Conservation (phyloP, 176 grass and related monocot species). For the Oropetium thomaeum region DNA sequence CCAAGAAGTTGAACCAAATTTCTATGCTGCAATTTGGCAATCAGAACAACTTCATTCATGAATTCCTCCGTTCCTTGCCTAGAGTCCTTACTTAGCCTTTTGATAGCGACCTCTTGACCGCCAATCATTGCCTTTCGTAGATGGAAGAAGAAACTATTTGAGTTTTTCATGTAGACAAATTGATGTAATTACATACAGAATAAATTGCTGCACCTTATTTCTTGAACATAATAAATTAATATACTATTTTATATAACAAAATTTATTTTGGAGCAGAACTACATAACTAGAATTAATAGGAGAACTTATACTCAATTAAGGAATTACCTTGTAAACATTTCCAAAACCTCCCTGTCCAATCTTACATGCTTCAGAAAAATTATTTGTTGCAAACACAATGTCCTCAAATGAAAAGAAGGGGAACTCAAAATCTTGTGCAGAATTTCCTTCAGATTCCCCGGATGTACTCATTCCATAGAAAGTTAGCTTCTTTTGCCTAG, state of each 20-base stretch:
- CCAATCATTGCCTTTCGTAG: neutral
- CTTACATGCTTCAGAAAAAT: slow-evolving; percentile 19
- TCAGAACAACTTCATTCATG: slow-evolving; percentile 21
- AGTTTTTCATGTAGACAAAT: too few species aligned
- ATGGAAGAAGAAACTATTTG: neutral
- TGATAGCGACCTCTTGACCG: slow-evolving; percentile 34
- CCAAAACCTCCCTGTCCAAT: slow-evolving; percentile 45
- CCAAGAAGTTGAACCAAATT: slow-evolving; percentile 31
- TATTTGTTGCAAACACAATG: neutral
- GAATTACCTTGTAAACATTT: slow-evolving; percentile 41
- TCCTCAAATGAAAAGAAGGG: slow-evolving; percentile 11
- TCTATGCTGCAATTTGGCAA: slow-evolving; percentile 25
- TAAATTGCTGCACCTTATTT: too few species aligned
- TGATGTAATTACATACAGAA: too few species aligned
- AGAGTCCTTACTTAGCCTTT: slow-evolving; percentile 34
- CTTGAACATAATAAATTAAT: too few species aligned
- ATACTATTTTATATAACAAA: too few species aligned
- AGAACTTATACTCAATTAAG: neutral
- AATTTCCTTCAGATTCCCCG: neutral
- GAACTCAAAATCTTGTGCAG: neutral
- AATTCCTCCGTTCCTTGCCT: slow-evolving; percentile 37
- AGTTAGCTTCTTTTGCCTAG: neutral
- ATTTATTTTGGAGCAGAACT: too few species aligned
- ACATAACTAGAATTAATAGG: too few species aligned
- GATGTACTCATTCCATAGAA: neutral